Evolutionary conservation across 768 basidiomycete species (phyloP).

Genomic region (Dentipellis sp.): DNA sequence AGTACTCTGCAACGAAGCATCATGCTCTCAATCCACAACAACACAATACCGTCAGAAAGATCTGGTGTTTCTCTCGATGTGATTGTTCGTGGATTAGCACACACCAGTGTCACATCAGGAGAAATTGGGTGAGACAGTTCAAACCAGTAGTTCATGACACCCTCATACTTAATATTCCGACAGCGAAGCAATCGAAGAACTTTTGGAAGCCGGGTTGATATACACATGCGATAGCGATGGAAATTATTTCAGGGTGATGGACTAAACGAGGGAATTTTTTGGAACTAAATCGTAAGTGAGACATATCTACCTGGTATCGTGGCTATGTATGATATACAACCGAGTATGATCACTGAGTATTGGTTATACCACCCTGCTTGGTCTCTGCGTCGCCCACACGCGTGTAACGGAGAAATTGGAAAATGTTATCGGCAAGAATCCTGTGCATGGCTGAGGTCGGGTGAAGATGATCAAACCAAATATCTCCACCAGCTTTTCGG

Average conservation of each 20-base stretch:
- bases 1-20: slow-evolving; percentile 10
- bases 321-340: no score
- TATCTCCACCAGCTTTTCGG: slow-evolving; percentile 24
- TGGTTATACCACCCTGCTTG: no score
- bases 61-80: slow-evolving; percentile 4
- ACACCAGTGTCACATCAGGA: not conserved
- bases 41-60: not conserved
- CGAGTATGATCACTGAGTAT: no score
- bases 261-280: not conserved
- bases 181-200: not conserved
- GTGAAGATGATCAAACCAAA: slow-evolving; percentile 48
- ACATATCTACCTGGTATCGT: not conserved
- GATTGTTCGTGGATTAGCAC: not conserved
- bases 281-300: not conserved
- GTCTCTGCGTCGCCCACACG: no score
- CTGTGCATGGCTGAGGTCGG: slow-evolving; percentile 43
- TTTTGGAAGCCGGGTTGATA: not conserved
- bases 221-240: not conserved
- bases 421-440: slow-evolving; percentile 34
- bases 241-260: not conserved
- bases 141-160: not conserved
- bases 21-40: slow-evolving; percentile 11
- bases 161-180: not conserved
- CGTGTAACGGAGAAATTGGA: slow-evolving; percentile 25
- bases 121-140: not conserved